A percentile compares a stretch with the other conserved stretches of the same genome.
phyloP scores from a whole-genome alignment of 805 yeast species.

The Lachancea dasiensis region DNA sequence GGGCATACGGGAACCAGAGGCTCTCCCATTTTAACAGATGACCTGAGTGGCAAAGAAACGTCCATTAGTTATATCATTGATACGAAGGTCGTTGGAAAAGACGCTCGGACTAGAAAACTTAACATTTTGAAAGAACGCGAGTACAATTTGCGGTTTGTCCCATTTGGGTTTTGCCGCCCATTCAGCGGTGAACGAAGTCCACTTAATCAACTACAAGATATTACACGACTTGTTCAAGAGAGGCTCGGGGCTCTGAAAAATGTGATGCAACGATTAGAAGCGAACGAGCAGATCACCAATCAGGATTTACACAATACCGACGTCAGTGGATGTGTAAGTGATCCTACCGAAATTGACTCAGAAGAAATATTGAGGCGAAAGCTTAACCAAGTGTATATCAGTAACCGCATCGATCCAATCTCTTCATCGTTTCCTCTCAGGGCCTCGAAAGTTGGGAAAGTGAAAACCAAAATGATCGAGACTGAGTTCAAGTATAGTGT shows the following conservation, averaged over 20 bases:
- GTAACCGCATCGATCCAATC: constrained; percentile 17
- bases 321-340: constrained; percentile 24
- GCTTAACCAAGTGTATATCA: constrained; percentile 27
- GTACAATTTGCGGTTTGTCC: constrained; percentile 36
- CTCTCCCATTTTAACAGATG: constrained; percentile 48
- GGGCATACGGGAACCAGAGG: constrained; percentile 48
- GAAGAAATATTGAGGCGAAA: constrained; percentile 25
- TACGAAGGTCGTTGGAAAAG: constrained; percentile 49
- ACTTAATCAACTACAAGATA: constrained; percentile 20
- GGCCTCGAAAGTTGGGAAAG: constrained; percentile 12
- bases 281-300: constrained; percentile 20
- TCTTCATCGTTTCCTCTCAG: constrained; percentile 11
- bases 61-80: constrained; percentile 51
- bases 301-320: constrained; percentile 27
- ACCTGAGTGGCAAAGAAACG: constrained; percentile 40
- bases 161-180: constrained; percentile 33
- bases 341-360: constrained; percentile 18
- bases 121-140: constrained; percentile 34
- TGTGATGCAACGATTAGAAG: constrained; percentile 20
- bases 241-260: constrained; percentile 23
- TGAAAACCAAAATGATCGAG: constrained; percentile 17
- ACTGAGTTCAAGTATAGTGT: constrained; percentile 27
- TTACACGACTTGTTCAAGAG: constrained; percentile 23
- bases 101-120: constrained; percentile 25
- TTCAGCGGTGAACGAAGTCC: constrained; percentile 18